Evolutionary conservation across 2,329 filamentous ascomycete species (phyloP).

Genomic region (Arthrinium phaeospermum): DNA sequence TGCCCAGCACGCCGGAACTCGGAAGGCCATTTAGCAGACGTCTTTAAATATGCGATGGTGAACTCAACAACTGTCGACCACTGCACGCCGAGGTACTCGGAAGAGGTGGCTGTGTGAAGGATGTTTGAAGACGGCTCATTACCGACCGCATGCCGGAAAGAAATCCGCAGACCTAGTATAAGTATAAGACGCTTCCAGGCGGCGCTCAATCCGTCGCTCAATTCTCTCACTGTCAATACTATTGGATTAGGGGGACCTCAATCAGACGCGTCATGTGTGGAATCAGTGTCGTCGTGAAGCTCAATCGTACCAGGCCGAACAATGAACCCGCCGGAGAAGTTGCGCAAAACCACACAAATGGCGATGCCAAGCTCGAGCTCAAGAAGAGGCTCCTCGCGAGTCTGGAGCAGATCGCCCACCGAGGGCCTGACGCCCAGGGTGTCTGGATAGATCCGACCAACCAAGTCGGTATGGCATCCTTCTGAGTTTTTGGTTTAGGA

Average conservation of each 20-base stretch:
- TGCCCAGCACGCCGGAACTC: not conserved
- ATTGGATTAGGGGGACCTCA: not conserved
- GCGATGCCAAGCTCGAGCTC: not conserved
- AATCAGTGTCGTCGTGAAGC: conserved; percentile 12
- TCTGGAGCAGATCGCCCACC: not conserved
- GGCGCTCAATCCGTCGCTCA: not conserved
- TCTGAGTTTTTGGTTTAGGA: not conserved
- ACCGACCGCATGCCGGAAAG: not conserved
- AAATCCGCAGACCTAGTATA: not conserved
- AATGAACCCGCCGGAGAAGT: not conserved
- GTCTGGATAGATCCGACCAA: conserved; percentile 10
- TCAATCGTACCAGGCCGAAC: not conserved
- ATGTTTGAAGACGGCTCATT: not conserved
- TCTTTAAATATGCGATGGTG: not conserved
- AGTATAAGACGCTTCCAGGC: not conserved
- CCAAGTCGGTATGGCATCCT: not conserved
- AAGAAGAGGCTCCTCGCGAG: conserved; percentile 12
- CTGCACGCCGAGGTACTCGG: not conserved
- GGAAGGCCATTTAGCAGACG: not conserved
- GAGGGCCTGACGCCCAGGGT: conserved; percentile 9
- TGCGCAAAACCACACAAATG: not conserved
- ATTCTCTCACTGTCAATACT: not conserved
- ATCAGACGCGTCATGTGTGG: not conserved
- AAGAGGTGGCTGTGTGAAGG: not conserved
- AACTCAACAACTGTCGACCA: not conserved